phyloP scores from a whole-genome alignment of 1,284 basidiomycete genomes.

The Sporisorium sorghi region DNA sequence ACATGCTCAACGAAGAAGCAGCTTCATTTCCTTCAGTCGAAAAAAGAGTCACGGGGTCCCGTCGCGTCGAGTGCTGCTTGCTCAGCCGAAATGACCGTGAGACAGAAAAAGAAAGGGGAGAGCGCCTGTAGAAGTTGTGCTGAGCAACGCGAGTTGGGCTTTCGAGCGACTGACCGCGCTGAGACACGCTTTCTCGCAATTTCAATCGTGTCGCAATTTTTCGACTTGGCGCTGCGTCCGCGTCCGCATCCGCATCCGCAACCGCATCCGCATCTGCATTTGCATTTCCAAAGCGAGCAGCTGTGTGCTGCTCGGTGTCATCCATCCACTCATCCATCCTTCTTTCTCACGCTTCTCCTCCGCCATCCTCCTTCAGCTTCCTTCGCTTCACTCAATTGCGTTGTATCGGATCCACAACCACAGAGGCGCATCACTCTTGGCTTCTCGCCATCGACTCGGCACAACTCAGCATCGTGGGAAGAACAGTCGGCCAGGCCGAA shows the following conservation, averaged over 20 bases:
- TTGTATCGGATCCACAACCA: neutral
- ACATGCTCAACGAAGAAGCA: no score
- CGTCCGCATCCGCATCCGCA: conserved; percentile 16
- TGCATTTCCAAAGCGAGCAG: conserved; percentile 9
- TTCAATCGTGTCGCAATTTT: conserved; percentile 19
- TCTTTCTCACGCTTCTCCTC: neutral
- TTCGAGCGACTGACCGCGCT: conserved; percentile 6
- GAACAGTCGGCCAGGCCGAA: conserved; percentile 1
- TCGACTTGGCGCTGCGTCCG: conserved; percentile 1
- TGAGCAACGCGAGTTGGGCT: neutral
- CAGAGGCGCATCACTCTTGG: neutral
- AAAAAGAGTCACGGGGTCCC: neutral
- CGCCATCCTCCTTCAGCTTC: neutral
- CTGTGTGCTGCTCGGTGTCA: conserved; percentile 9
- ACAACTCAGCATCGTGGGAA: conserved; percentile 2
- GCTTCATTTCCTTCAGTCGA: no score
- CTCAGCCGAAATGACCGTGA: neutral
- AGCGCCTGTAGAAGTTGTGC: neutral
- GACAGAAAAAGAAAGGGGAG: neutral
- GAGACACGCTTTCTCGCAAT: conserved; percentile 8
- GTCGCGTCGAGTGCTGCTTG: conserved; percentile 13
- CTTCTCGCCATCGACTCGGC: conserved; percentile 1
- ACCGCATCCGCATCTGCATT: no score
- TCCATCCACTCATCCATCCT: conserved; percentile 20
- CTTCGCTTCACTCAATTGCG: neutral